phyloP scores from a whole-genome alignment of 2,329 filamentous ascomycete genomes.

The Thermoascus crustaceus region DNA sequence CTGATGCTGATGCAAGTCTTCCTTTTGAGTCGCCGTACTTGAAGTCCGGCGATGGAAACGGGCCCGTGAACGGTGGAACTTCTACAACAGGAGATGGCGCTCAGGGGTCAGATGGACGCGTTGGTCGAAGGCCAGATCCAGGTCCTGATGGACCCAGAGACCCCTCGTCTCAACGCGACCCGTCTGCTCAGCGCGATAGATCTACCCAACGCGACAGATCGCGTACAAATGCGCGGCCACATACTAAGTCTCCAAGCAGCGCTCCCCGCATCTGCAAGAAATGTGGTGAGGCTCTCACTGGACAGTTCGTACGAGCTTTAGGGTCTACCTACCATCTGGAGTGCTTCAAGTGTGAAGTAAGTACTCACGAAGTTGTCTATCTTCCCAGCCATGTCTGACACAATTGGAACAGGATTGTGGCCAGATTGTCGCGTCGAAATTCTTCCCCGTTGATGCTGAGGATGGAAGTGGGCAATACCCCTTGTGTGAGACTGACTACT shows the following conservation, averaged over 20 bases:
- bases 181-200: conserved; percentile 23
- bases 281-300: conserved; percentile 77
- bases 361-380: conserved; percentile 23
- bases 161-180: conserved; percentile 20
- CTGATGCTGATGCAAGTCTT: conserved; percentile 26
- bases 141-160: conserved; percentile 15
- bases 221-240: conserved; percentile 27
- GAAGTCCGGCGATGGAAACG: conserved; percentile 18
- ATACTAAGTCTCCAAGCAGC: conserved; percentile 29
- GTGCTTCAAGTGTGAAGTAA: conserved; percentile 93
- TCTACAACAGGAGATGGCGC: conserved; percentile 16
- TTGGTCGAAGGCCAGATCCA: conserved; percentile 24
- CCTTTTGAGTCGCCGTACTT: conserved; percentile 30
- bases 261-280: conserved; percentile 62
- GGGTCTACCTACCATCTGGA: conserved; percentile 94
- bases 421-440: conserved; percentile 95
- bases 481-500: conserved; percentile 96
- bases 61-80: conserved; percentile 10
- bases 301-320: conserved; percentile 90
- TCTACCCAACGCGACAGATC: conserved; percentile 28
- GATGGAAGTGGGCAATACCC: conserved; percentile 78
- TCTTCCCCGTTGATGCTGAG: conserved; percentile 93
- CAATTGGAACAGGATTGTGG: conserved; percentile 68
- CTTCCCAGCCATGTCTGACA: conserved; percentile 9
- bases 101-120: conserved; percentile 21